Conservation (phyloP, 1,284 basidiomycete genomes). For the Athelia sp. region DNA sequence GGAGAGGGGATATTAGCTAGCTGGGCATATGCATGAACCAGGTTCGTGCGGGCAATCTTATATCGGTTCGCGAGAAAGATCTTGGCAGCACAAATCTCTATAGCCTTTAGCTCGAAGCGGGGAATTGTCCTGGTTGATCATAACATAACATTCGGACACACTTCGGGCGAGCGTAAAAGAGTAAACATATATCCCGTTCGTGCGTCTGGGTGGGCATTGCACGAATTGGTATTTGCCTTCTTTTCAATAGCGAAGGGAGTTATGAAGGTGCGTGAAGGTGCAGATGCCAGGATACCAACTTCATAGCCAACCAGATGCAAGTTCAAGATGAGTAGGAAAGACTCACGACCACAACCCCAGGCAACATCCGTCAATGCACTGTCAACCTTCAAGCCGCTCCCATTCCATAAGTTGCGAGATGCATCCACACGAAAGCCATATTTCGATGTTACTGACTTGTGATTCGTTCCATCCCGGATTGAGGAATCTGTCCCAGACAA, state of each 20-base stretch:
- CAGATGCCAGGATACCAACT: conserved; percentile 2
- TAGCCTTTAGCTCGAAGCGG: neutral
- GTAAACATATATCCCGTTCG: no score
- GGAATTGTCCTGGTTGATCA: no score
- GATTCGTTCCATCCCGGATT: conserved; percentile 25
- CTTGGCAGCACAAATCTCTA: no score
- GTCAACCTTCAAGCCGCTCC: conserved; percentile 69
- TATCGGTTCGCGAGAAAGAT: no score
- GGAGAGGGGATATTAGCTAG: neutral
- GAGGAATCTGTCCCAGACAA: neutral
- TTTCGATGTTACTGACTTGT: conserved; percentile 48
- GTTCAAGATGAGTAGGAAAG: conserved; percentile 1
- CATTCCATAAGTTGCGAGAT: conserved; percentile 69
- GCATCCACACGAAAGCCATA: conserved; percentile 61
- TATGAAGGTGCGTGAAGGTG: no score
- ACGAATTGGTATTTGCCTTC: no score
- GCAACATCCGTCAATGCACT: conserved; percentile 75
- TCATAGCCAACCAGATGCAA: conserved; percentile 1
- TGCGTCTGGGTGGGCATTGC: no score
- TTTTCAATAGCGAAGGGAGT: no score
- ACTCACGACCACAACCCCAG: conserved; percentile 76
- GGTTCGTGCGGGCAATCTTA: no score
- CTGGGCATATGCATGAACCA: no score
- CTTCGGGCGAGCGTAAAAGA: no score
- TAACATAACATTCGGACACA: no score